phyloP scores from a whole-genome alignment of 2,329 filamentous ascomycete species.

The Colletotrichum sp. region DNA sequence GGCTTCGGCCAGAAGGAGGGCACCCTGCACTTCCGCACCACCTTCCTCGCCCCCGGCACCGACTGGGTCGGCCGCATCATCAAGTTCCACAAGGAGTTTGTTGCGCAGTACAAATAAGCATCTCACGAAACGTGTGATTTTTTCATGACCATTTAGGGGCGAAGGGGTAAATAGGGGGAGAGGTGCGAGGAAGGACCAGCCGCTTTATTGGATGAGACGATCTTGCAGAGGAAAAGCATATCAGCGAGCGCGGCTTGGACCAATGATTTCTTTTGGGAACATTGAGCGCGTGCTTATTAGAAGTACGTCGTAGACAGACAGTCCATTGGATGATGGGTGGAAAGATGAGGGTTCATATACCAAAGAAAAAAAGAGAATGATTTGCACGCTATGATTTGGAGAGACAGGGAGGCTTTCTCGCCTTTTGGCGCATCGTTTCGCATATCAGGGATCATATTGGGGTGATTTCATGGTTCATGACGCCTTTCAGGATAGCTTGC shows the following conservation, averaged over 20 bases:
- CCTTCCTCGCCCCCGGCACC: slow-evolving; percentile 93
- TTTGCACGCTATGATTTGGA: neutral
- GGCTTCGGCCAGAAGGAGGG: slow-evolving; percentile 95
- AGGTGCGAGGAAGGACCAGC: neutral
- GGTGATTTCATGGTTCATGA: neutral
- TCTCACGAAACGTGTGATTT: slow-evolving; percentile 4
- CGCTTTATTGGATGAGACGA: neutral
- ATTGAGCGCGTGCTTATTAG: neutral
- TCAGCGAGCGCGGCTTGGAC: neutral
- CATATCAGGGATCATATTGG: neutral
- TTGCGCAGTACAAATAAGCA: slow-evolving; percentile 73
- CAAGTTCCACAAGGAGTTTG: slow-evolving; percentile 91
- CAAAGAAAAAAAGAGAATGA: neutral
- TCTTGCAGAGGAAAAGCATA: neutral
- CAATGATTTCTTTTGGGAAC: neutral
- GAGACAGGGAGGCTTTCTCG: neutral
- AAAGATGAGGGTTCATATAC: neutral
- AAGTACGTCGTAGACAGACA: neutral
- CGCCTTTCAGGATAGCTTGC: slow-evolving; percentile 3
- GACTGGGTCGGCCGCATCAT: slow-evolving; percentile 90
- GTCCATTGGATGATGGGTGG: neutral
- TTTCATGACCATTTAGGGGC: neutral
- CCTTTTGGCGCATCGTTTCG: neutral
- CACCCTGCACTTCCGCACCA: slow-evolving; percentile 93
- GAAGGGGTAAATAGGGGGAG: neutral